phyloP scores from a whole-genome alignment of 768 basidiomycete genomes.

The Psilocybe cubensis region DNA sequence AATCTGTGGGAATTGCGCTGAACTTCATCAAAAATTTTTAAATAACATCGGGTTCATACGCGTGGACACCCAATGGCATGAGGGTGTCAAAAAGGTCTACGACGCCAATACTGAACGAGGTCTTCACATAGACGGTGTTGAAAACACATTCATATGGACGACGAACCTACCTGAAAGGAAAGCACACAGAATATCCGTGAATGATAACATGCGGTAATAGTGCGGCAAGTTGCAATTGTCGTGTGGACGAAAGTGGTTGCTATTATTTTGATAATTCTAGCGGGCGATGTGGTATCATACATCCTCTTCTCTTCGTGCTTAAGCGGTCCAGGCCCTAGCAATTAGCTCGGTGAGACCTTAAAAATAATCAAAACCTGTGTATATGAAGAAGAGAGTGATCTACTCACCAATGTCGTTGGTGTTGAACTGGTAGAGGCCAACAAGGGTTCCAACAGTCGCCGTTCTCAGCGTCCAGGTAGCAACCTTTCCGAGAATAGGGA shows the following conservation, averaged over 20 bases:
- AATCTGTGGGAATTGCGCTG: too few species aligned
- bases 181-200: too few species aligned
- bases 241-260: not conserved
- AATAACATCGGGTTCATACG: too few species aligned
- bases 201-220: not conserved
- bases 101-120: too few species aligned
- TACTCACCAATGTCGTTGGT: constrained; percentile 94
- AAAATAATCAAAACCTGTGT: not conserved
- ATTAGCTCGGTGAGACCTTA: constrained; percentile 87
- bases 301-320: constrained; percentile 9
- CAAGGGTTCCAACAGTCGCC: constrained; percentile 78
- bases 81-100: too few species aligned
- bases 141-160: too few species aligned
- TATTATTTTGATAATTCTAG: constrained; percentile 11
- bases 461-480: constrained; percentile 77
- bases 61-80: too few species aligned
- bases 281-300: constrained; percentile 7
- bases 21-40: too few species aligned
- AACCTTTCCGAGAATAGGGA: constrained; percentile 75
- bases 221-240: not conserved
- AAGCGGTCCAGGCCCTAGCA: constrained; percentile 83
- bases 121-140: too few species aligned
- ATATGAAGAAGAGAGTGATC: not conserved
- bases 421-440: constrained; percentile 97
- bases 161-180: too few species aligned